These are phyloP conservation scores for Dryadomyces quercus-mongolicae DNA, from an alignment of 2,329 filamentous ascomycete genomes.

Conservation along the genomic window DNA sequence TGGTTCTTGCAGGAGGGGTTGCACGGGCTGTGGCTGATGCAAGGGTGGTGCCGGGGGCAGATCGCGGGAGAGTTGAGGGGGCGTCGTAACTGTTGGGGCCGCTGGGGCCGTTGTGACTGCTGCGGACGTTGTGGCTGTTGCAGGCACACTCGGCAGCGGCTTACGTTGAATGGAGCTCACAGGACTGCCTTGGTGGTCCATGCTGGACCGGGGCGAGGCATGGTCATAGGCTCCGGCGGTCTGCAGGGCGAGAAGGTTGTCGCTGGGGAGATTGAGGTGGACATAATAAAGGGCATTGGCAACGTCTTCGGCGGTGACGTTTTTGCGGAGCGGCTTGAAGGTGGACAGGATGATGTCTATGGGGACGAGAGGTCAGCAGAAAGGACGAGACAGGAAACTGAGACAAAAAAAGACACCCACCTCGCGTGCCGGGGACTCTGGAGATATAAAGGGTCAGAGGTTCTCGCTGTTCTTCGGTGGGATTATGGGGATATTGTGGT, in stretches of 20 bases:
- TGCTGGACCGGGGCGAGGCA: background rate
- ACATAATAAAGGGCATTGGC: constrained; percentile 83
- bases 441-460: constrained; percentile 83
- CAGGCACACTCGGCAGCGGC: constrained; percentile 28
- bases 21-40: background rate
- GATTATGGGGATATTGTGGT: constrained; percentile 71
- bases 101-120: background rate
- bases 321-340: constrained; percentile 77
- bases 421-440: constrained; percentile 80
- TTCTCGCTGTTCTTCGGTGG: constrained; percentile 54
- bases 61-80: background rate
- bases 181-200: background rate
- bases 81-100: background rate
- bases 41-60: background rate
- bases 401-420: constrained; percentile 28
- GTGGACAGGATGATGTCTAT: constrained; percentile 86
- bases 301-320: constrained; percentile 79
- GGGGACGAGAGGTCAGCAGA: constrained; percentile 7
- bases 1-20: background rate
- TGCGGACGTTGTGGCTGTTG: background rate
- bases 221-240: constrained; percentile 24
- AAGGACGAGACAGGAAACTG: background rate
- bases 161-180: constrained; percentile 35
- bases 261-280: constrained; percentile 58
- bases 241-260: constrained; percentile 29